Percentiles rank a stretch among this genome's conserved stretches.
These are phyloP conservation scores for Vicia villosa DNA, from an alignment of 306 rosid genomes.

Conservation along the genomic window DNA sequence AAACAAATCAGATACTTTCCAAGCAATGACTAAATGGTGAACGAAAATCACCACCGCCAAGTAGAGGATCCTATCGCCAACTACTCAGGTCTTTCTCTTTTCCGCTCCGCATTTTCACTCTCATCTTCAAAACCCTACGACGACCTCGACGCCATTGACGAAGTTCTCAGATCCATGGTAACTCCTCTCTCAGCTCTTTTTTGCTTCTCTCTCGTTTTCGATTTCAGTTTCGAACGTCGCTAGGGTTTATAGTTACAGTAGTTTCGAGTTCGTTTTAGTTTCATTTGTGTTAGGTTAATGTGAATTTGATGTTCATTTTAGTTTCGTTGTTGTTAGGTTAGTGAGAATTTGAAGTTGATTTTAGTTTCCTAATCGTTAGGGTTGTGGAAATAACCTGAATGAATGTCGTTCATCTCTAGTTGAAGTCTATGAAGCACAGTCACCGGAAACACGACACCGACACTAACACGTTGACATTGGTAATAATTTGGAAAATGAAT, in stretches of 20 bases:
- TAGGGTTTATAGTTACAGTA: neutral
- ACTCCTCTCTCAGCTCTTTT: neutral
- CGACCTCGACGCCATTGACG: conserved; percentile 55
- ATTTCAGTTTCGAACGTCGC: neutral
- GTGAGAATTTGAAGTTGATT: neutral
- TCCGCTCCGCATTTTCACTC: conserved; percentile 33
- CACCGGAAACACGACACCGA: no score
- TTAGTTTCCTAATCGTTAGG: neutral
- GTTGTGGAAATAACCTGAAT: no score
- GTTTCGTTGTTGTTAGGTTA: neutral
- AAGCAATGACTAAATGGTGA: conserved; percentile 44
- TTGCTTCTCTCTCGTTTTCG: neutral
- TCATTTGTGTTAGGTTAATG: neutral
- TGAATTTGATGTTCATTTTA: neutral
- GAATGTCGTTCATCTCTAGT: no score
- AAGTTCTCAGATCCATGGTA: conserved; percentile 67
- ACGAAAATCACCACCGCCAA: neutral
- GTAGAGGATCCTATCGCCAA: conserved; percentile 58
- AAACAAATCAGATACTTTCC: neutral
- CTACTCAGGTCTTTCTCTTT: conserved; percentile 60
- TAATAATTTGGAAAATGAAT: no score
- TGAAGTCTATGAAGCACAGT: no score
- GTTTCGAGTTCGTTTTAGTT: neutral
- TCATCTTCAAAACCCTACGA: conserved; percentile 38
- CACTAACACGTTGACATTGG: no score